phyloP scores from a whole-genome alignment of 169 alveolate genomes.

The Sarcocystis neurona region DNA sequence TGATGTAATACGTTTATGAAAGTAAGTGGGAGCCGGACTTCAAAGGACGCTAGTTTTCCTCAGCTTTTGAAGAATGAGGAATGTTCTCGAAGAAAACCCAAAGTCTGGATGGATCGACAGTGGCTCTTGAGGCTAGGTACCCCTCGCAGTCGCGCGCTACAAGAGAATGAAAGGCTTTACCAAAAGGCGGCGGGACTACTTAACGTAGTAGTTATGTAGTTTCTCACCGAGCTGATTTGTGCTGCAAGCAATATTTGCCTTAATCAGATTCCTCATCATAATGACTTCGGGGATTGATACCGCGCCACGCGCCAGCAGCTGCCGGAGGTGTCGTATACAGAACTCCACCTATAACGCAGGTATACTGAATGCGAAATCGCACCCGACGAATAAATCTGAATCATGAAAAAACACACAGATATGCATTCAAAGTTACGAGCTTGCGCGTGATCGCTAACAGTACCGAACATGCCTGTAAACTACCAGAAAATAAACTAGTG shows the following conservation, averaged over 20 bases:
- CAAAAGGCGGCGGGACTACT: neutral
- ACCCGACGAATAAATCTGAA: neutral
- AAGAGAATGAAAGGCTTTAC: neutral
- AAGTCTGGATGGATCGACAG: conserved; percentile 61
- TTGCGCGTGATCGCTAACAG: too few relatives aligned
- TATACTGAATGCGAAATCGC: too few relatives aligned
- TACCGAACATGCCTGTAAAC: too few relatives aligned
- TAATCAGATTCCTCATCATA: conserved; percentile 57
- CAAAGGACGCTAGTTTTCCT: too few relatives aligned
- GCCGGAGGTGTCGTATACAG: conserved; percentile 64
- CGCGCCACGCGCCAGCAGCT: conserved; percentile 60
- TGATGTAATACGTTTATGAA: too few relatives aligned
- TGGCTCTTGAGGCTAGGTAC: conserved; percentile 62
- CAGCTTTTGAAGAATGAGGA: neutral
- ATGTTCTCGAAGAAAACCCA: conserved; percentile 52
- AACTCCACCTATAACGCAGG: conserved; percentile 43
- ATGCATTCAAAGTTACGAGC: too few relatives aligned
- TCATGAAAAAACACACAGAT: too few relatives aligned
- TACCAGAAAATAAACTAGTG: too few relatives aligned
- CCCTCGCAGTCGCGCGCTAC: conserved; percentile 65
- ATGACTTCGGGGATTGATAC: conserved; percentile 57
- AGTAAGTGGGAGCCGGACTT: too few relatives aligned
- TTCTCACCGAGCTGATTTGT: conserved; percentile 53
- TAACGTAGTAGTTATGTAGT: neutral
- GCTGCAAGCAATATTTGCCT: conserved; percentile 46